Conservation (phyloP, 768 basidiomycete species). For the Tricholoma terreum region DNA sequence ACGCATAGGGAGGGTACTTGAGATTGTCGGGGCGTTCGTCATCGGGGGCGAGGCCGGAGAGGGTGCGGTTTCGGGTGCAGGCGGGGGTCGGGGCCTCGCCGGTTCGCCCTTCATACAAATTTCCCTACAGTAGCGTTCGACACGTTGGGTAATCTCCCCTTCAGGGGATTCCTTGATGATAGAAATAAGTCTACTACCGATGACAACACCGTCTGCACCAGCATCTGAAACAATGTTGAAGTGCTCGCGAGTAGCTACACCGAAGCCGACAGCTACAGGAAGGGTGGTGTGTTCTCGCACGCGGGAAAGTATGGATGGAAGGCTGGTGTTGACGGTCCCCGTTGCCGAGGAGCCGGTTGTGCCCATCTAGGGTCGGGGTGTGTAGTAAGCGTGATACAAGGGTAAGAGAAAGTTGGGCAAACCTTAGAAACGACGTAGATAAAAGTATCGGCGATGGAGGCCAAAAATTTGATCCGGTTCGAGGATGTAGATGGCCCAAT, state of each 20-base stretch:
- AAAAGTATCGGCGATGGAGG: constrained; percentile 94
- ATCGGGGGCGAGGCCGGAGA: too few species aligned
- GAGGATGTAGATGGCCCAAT: constrained; percentile 93
- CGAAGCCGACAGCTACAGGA: constrained; percentile 93
- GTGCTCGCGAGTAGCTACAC: constrained; percentile 86
- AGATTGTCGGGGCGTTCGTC: constrained; percentile 25
- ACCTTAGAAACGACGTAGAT: constrained; percentile 99
- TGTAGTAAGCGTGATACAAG: neutral
- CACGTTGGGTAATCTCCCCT: constrained; percentile 43
- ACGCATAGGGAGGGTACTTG: constrained; percentile 63
- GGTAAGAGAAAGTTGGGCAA: constrained; percentile 13
- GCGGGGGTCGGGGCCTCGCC: constrained; percentile 33
- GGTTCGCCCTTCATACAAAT: constrained; percentile 55
- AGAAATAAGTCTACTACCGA: constrained; percentile 81
- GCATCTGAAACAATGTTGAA: constrained; percentile 80
- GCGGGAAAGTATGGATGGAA: constrained; percentile 74
- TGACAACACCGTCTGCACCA: constrained; percentile 90
- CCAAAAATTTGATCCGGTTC: constrained; percentile 83
- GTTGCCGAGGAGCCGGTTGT: constrained; percentile 88
- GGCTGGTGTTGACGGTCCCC: constrained; percentile 62
- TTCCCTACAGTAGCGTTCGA: constrained; percentile 73
- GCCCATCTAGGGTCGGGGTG: constrained; percentile 69
- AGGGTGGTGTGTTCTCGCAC: constrained; percentile 74
- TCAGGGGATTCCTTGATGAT: constrained; percentile 65
- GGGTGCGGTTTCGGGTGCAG: constrained; percentile 27